Percentiles rank a stretch among this genome's conserved stretches.
These are phyloP conservation scores for Dothideomycetes sp. DNA, from an alignment of 2,329 filamentous ascomycete genomes.

Conservation along the genomic window DNA sequence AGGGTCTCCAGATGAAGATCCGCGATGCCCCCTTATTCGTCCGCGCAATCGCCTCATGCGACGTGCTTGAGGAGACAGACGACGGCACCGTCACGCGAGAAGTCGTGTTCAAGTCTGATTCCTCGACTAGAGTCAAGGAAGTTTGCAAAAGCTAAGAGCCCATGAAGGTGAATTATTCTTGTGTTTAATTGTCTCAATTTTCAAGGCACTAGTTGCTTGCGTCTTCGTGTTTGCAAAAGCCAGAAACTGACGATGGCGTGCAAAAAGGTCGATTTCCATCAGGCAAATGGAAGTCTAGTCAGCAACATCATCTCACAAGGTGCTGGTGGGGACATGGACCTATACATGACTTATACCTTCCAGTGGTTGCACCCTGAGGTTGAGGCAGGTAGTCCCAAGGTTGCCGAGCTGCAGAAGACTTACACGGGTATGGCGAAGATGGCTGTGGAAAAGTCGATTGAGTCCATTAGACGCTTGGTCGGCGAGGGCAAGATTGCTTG, in stretches of 20 bases:
- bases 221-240: too few relatives aligned
- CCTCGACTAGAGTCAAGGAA: slow-evolving; percentile 23
- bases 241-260: slow-evolving; percentile 31
- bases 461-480: slow-evolving; percentile 31
- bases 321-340: slow-evolving; percentile 18
- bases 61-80: slow-evolving; percentile 29
- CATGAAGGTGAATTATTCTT: too few relatives aligned
- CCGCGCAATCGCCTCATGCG: slow-evolving; percentile 28
- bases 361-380: slow-evolving; percentile 28
- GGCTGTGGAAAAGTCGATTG: slow-evolving; percentile 32
- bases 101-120: slow-evolving; percentile 28
- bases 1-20: slow-evolving; percentile 35
- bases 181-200: too few relatives aligned
- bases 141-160: too few relatives aligned
- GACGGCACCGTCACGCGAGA: slow-evolving; percentile 22
- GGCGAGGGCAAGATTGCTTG: slow-evolving; percentile 9
- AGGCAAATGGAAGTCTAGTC: slow-evolving; percentile 30
- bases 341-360: slow-evolving; percentile 37
- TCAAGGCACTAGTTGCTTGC: too few relatives aligned
- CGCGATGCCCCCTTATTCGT: slow-evolving; percentile 35
- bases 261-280: slow-evolving; percentile 37
- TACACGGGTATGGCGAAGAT: slow-evolving; percentile 24
- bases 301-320: slow-evolving; percentile 34
- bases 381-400: slow-evolving; percentile 23
- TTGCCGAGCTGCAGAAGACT: slow-evolving; percentile 17